Base-by-base conservation (phyloP, 2,329 filamentous ascomycete species). In the Colletotrichum tofieldiae region DNA sequence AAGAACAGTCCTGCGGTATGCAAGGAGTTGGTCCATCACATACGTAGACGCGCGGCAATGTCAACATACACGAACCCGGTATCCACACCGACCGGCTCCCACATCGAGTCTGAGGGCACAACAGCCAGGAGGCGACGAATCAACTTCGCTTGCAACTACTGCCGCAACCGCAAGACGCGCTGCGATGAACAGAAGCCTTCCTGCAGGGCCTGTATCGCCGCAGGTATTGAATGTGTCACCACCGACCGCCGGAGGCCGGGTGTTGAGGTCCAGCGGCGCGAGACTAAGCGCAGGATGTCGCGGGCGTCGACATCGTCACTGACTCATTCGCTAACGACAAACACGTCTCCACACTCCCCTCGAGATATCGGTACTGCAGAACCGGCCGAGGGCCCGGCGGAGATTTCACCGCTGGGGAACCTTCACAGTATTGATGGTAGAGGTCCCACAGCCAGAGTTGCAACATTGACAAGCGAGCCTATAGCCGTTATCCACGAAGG, bases 131-230 rank as follows among this genome's bases (percentile, higher is more conserved):
- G 59, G 37, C 45, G 69, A 9, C 69, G 69, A 16, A 72, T 72
- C 59, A 72, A 72, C 59, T 72, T 76, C 47, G 76, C 76, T 16
- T 77, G 76, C 61, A 77, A 77, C 52, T 75, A 76, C 61, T 79
- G 78, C 69, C 77, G 78, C 14, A 77, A 76, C 63, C 75, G 78
- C 65, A 79, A 79, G 71, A 78, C 79, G 18, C 77, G 78, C 18
- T 79, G 78, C 68, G 78, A 79, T 58, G 76, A 77, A n/a, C 67
- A 74, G 47, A 73, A 72, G 37, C 78, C 78, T 6, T 77, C 76
- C 60, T 79, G 78, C 69, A 61, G 74, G 20, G 79, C 79, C 61
- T 79, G 78, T 75, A 88, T 65, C 51, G 67, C 75, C 47, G 74
- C 77, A 7, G 73, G 75, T 47, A 76, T 78, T 55, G 67, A 73